Percentiles rank a stretch among this genome's conserved stretches.
phyloP scores from a whole-genome alignment of 768 basidiomycete genomes.

The Calvatia gigantea region DNA sequence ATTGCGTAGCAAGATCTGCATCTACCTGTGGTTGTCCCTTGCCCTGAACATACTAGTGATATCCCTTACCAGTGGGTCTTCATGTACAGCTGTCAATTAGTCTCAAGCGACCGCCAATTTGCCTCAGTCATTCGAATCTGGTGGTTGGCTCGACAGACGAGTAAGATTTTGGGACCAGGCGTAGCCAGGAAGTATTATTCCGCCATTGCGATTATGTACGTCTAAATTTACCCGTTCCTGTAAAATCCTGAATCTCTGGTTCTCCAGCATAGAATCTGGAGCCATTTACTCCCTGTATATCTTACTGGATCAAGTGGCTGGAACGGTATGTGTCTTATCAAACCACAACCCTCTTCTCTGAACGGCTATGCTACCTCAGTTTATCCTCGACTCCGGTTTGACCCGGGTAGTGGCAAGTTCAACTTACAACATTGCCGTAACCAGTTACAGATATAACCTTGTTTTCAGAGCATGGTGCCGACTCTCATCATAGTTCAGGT shows the following conservation, averaged over 20 bases:
- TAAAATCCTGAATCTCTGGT: not conserved
- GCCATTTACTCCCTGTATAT: conserved; percentile 28
- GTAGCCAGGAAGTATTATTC: conserved; percentile 29
- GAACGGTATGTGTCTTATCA: not conserved
- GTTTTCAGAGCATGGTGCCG: not conserved
- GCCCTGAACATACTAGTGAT: conserved; percentile 33
- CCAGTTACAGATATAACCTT: not conserved
- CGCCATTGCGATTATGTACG: conserved; percentile 34
- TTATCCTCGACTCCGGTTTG: conserved; percentile 22
- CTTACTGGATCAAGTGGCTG: not conserved
- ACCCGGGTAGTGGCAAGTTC: conserved; percentile 18
- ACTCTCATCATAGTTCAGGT: conserved; percentile 3
- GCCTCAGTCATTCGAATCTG: conserved; percentile 31
- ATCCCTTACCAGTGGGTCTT: conserved; percentile 27
- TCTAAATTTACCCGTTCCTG: not conserved
- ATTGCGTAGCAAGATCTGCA: conserved; percentile 20
- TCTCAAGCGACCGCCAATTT: not conserved
- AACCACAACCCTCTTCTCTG: not conserved
- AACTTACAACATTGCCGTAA: not conserved
- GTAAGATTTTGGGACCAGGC: conserved; percentile 21
- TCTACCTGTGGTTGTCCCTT: conserved; percentile 30
- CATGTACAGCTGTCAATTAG: too few species aligned
- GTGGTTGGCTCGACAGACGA: conserved; percentile 27
- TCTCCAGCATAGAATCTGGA: conserved; percentile 34
- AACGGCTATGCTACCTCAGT: not conserved